Conservation (phyloP, 2,329 filamentous ascomycete species). For the Teratosphaeria viscida region DNA sequence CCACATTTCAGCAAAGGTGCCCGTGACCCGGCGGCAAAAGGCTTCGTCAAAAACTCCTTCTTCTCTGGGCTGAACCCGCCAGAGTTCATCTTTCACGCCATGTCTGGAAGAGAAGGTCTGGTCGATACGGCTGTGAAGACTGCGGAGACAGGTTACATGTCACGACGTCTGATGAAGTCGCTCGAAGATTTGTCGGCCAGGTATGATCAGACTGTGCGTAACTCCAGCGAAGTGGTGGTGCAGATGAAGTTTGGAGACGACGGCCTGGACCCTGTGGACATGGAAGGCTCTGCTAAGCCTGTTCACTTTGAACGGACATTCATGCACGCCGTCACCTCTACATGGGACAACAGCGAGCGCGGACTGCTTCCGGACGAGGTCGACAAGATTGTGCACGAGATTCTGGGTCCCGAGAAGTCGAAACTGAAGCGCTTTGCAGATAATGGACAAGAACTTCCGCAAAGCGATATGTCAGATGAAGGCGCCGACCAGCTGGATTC, state of each 20-base stretch:
- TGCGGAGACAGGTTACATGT: constrained; percentile 98
- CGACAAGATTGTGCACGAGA: constrained; percentile 53
- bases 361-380: constrained; percentile 69
- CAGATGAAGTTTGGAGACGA: constrained; percentile 98
- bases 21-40: constrained; percentile 85
- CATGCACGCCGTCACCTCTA: constrained; percentile 64
- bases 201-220: constrained; percentile 91
- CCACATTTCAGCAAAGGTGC: constrained; percentile 94
- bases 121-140: constrained; percentile 99
- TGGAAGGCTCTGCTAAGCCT: constrained; percentile 88
- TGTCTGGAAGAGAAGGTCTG: constrained; percentile 94
- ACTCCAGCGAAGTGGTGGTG: constrained; percentile 76
- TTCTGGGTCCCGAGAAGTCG: constrained; percentile 56
- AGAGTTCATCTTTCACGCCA: constrained; percentile 96
- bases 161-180: constrained; percentile 93
- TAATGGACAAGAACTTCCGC: constrained; percentile 41
- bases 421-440: constrained; percentile 40
- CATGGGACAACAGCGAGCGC: constrained; percentile 66
- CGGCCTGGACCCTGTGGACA: constrained; percentile 89
- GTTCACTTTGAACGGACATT: constrained; percentile 89
- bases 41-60: constrained; percentile 95
- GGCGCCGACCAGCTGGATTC: constrained; percentile 53
- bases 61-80: constrained; percentile 82
- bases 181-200: constrained; percentile 86
- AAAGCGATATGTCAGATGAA: constrained; percentile 49